A percentile compares a stretch with the other conserved stretches of the same genome.
Conservation (phyloP, 768 basidiomycete species). For the Thelephora ganbajun region DNA sequence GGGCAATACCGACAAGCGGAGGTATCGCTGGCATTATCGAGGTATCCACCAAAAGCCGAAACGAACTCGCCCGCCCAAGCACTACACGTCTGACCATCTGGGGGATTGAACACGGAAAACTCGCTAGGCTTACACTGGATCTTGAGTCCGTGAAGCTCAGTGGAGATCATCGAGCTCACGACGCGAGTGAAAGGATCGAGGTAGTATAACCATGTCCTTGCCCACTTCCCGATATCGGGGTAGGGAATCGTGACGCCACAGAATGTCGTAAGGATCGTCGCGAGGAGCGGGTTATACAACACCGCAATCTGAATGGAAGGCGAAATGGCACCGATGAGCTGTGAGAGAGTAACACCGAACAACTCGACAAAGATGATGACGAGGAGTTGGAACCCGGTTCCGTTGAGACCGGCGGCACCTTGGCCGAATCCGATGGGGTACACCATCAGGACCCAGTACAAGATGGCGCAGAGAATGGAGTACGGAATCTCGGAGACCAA, state of each 20-base stretch:
- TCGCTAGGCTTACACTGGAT: conserved; percentile 58
- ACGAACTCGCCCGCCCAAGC: conserved; percentile 64
- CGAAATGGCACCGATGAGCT: conserved; percentile 60
- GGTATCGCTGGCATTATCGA: conserved; percentile 52
- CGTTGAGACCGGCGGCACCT: conserved; percentile 42
- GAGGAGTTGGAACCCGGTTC: conserved; percentile 60
- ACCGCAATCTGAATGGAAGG: conserved; percentile 66
- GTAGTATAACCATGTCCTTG: conserved; percentile 69
- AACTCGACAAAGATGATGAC: conserved; percentile 59
- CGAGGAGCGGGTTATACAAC: conserved; percentile 67
- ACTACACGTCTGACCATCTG: conserved; percentile 56
- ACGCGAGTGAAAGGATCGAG: conserved; percentile 58
- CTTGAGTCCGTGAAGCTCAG: conserved; percentile 57
- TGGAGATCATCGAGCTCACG: conserved; percentile 60
- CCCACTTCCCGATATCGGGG: conserved; percentile 48
- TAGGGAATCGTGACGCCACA: conserved; percentile 73
- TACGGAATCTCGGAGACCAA: conserved; percentile 73
- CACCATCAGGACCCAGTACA: conserved; percentile 70
- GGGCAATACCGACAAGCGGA: conserved; percentile 60
- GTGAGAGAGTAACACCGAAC: conserved; percentile 61
- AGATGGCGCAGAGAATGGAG: conserved; percentile 49
- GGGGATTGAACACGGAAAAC: conserved; percentile 59
- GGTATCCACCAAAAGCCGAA: conserved; percentile 49
- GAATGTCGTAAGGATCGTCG: conserved; percentile 52
- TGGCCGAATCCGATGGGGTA: conserved; percentile 58